Evolutionary conservation across 1,284 basidiomycete species (phyloP).

Genomic region (Psilocybe mexicana): DNA sequence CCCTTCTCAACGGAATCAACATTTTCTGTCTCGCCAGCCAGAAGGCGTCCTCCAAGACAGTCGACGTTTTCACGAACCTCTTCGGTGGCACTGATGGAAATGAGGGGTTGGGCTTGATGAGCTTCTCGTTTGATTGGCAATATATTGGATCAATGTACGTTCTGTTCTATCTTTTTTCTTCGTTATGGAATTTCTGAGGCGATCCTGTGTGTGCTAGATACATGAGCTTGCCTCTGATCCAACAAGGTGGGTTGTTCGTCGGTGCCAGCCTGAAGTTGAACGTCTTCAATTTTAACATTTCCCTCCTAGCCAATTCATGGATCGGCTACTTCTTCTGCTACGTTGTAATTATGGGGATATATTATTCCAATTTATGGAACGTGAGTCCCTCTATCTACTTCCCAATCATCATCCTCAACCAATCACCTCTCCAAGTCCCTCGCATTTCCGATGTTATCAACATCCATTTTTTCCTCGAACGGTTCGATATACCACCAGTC

Average conservation of each 20-base stretch:
- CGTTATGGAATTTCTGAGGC: neutral
- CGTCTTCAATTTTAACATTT: neutral
- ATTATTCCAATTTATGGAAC: constrained; percentile 62
- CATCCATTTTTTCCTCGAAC: constrained; percentile 57
- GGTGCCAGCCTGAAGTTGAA: constrained; percentile 6
- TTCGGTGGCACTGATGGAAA: constrained; percentile 65
- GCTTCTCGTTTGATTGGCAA: constrained; percentile 62
- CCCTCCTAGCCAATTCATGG: constrained; percentile 51
- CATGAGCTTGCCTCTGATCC: constrained; percentile 51
- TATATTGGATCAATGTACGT: constrained; percentile 58
- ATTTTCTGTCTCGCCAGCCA: constrained; percentile 59
- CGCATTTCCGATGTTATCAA: constrained; percentile 63
- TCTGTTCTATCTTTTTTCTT: neutral
- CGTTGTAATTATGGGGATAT: constrained; percentile 53
- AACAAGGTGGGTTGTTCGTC: constrained; percentile 53
- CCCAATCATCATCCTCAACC: neutral
- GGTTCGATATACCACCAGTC: constrained; percentile 58
- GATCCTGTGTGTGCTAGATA: constrained; percentile 26
- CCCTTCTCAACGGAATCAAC: constrained; percentile 55
- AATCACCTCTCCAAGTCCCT: constrained; percentile 38
- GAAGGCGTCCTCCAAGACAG: constrained; percentile 39
- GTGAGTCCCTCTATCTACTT: constrained; percentile 32
- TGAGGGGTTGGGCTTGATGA: constrained; percentile 62
- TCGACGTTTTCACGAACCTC: constrained; percentile 58
- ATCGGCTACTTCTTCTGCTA: constrained; percentile 56